Base-by-base conservation (phyloP, 331 rosid species). In the Phaseolus coccineus region DNA sequence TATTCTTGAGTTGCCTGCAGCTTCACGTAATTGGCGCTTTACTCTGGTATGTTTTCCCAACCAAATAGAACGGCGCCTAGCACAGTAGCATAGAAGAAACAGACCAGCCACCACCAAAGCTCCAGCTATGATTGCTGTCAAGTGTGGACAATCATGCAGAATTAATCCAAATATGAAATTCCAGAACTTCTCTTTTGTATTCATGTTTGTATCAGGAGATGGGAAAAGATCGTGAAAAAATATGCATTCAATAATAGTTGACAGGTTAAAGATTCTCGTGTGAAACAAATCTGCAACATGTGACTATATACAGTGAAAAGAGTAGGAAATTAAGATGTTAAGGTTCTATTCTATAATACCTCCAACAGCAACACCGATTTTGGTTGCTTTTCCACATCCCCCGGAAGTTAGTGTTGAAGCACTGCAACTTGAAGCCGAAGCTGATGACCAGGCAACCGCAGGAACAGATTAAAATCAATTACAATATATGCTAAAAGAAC, bases 1-100 rank as follows among this genome's bases (percentile, higher is more conserved):
- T 58, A 96, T 90, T 59, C 79, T 89, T 30, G 89, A 86, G 82
- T 85, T 90, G 52, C 99, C 96, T 52, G 97, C 94, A 57, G 97
- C 97, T 74, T 93, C 98, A 10, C 83, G 74, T 33, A 93, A 69
- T 37, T 88, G 91, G 64, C 91, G 97, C 89, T 83, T 89, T 28
- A 90, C 92, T 56, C 90, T 91, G 83, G 81, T 73, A 63, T 69
- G 89, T 55, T 88, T 92, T 81, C 79, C 87, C 86, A 88, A 73
- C 87, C 96, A 81, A 63, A 87, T 48, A 19, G 87, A 88, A 61
- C 93, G 98, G 10, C 92, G 93, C 57, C 90, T 89, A 46, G 81
- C 81, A 81, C 82, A 81, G 84, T 85, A 85, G 81, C 92, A 93
- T 35, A 80, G 12, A 51, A 90, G 24, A 73, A 63, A 70, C 42